Base-by-base conservation (phyloP, 495 filamentous ascomycete species). In the Evernia prunastri region DNA sequence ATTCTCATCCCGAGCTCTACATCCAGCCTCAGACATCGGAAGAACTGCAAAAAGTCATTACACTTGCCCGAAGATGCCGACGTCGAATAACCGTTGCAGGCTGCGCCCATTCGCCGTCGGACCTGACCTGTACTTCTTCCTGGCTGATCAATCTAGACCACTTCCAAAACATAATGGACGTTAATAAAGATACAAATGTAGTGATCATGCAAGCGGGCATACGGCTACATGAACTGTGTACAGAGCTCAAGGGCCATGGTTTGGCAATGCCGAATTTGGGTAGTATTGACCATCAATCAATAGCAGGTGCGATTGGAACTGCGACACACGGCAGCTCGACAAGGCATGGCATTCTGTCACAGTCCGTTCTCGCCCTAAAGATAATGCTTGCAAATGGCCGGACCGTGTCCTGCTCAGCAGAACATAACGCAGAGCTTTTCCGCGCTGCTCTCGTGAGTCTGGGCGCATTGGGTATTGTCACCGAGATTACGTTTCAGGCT, bases 81-180 rank as follows among this genome's bases (percentile, higher is more conserved):
- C 86, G 91, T 45, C 86, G 90, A 49, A 76, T 98, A 45, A 86
- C 89, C 20, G 87, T 87, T 29, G 87, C 89, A 33, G 94, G 94
- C 39, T 92, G 86, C 61, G 90, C 85, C 58, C 94, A 98, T 76
- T 97, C 92, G 45, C 94, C 94, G 23, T 93, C 87, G 67, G 89
- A 94, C 68, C 74, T 98, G 49, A 97, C 94, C 31, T 96, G 91
- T 76, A 96, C 93, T 31, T 94, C 91, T 0, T 87, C 87, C 20
- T 98, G 94, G 94, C 86, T 97, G 69, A 81, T 97, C 66, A 97
- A 96, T 69, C 86, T 98, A 18, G 93, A 97, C 78, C 76, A 85
- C 67, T 92, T 88, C 80, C 85, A 83, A 73, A 78, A 80, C 37
- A 82, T 97, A 43, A 68, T 95, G 53, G 76, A 84, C 17, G 78